Conservation (phyloP, 768 basidiomycete genomes). For the Lactifluus subvellereus region DNA sequence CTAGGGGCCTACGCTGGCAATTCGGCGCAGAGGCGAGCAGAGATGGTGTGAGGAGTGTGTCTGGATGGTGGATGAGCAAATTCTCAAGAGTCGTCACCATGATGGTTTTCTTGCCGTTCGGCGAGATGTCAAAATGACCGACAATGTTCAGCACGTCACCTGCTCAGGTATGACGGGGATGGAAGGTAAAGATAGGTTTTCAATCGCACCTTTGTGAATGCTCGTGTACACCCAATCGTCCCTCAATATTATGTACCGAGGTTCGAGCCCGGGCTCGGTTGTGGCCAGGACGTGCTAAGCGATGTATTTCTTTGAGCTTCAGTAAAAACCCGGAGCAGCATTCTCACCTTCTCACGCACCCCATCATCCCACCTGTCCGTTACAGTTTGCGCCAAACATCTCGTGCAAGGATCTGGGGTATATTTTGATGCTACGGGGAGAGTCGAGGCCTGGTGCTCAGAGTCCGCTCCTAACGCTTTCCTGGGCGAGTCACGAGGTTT, state of each 20-base stretch:
- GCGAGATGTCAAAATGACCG: slow-evolving; percentile 37
- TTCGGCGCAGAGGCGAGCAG: slow-evolving; percentile 76
- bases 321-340: not conserved
- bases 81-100: slow-evolving; percentile 58
- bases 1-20: slow-evolving; percentile 82
- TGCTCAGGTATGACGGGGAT: slow-evolving; percentile 27
- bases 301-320: not conserved
- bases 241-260: slow-evolving; percentile 50
- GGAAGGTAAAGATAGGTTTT: not conserved
- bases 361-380: slow-evolving; percentile 7
- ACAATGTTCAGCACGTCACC: slow-evolving; percentile 82
- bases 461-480: not conserved
- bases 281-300: slow-evolving; percentile 48
- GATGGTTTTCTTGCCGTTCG: slow-evolving; percentile 35
- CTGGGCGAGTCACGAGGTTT: slow-evolving; percentile 3
- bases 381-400: slow-evolving; percentile 13
- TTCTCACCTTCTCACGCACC: slow-evolving; percentile 18
- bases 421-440: slow-evolving; percentile 6
- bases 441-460: not conserved
- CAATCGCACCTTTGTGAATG: slow-evolving; percentile 48
- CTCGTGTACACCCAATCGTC: slow-evolving; percentile 76
- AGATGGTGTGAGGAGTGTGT: slow-evolving; percentile 86
- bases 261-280: slow-evolving; percentile 36
- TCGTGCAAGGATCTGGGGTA: slow-evolving; percentile 13
- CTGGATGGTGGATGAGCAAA: slow-evolving; percentile 84